Evolutionary conservation across 208 protist species (phyloP).

Genomic region (Crithidia sp.): DNA sequence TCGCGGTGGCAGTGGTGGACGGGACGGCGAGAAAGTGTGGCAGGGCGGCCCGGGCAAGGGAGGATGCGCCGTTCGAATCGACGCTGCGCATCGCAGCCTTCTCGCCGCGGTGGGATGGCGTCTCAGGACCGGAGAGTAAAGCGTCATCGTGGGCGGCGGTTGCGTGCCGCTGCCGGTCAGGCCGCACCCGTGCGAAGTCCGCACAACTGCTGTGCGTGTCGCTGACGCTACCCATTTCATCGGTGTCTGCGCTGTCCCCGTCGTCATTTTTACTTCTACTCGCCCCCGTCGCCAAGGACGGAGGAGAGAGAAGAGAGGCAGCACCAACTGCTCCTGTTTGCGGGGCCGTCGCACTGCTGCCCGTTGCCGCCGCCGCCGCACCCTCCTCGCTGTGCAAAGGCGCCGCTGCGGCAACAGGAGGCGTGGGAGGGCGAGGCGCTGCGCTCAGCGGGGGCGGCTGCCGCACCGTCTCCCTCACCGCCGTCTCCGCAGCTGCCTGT

Average conservation of each 20-base stretch:
- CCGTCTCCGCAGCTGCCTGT: too few relatives aligned
- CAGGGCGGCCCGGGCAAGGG: neutral
- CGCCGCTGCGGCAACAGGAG: too few relatives aligned
- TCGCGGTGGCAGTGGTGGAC: neutral
- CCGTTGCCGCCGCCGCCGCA: too few relatives aligned
- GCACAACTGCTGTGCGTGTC: conserved; percentile 13
- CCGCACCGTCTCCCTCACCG: too few relatives aligned
- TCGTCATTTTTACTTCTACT: neutral
- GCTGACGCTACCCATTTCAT: neutral
- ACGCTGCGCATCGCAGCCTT: neutral
- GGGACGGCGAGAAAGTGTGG: neutral
- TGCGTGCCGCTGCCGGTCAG: conserved; percentile 2
- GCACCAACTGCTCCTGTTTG: too few relatives aligned
- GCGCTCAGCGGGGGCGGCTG: too few relatives aligned
- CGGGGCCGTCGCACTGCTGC: too few relatives aligned
- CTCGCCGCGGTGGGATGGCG: neutral
- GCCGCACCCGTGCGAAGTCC: conserved; percentile 5
- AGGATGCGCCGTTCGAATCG: neutral
- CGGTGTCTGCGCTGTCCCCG: neutral
- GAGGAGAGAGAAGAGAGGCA: neutral
- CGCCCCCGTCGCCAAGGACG: too few relatives aligned
- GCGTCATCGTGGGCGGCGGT: neutral
- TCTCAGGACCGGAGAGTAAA: neutral
- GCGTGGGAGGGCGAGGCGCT: too few relatives aligned
- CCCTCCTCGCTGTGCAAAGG: too few relatives aligned